Evolutionary conservation across 768 basidiomycete species (phyloP).

Genomic region (Leccinum rimulosum): DNA sequence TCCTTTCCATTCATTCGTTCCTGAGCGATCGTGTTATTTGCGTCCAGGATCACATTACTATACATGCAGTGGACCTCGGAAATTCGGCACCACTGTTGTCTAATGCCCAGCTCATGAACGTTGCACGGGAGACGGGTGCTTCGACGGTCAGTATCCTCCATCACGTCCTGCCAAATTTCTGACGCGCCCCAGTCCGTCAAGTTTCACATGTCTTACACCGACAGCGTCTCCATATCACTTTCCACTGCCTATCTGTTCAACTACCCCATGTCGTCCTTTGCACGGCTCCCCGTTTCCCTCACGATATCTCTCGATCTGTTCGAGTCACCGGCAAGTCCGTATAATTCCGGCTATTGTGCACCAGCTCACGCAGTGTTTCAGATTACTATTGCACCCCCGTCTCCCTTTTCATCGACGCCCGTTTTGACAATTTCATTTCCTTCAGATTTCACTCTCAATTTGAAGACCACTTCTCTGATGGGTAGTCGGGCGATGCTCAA

Average conservation of each 20-base stretch:
- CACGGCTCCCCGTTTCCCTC: constrained; percentile 77
- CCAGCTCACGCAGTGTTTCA: constrained; percentile 26
- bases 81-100: constrained; percentile 74
- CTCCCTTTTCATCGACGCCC: constrained; percentile 50
- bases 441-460: constrained; percentile 81
- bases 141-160: constrained; percentile 30
- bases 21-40: constrained; percentile 5
- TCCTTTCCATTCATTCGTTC: neutral
- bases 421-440: constrained; percentile 71
- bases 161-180: constrained; percentile 8
- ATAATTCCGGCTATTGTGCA: neutral
- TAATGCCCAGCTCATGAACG: constrained; percentile 53
- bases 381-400: constrained; percentile 65
- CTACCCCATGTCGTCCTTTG: constrained; percentile 81
- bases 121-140: constrained; percentile 9
- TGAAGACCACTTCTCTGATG: constrained; percentile 88
- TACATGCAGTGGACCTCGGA: constrained; percentile 84
- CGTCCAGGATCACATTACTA: constrained; percentile 77
- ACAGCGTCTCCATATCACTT: constrained; percentile 77
- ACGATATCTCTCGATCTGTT: constrained; percentile 77
- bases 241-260: constrained; percentile 84
- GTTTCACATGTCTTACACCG: constrained; percentile 81
- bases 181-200: constrained; percentile 61
- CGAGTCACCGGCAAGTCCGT: constrained; percentile 54
- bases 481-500: constrained; percentile 97